Base-by-base conservation (phyloP, 1,284 basidiomycete genomes). In the Salmacisia buchloeana region DNA sequence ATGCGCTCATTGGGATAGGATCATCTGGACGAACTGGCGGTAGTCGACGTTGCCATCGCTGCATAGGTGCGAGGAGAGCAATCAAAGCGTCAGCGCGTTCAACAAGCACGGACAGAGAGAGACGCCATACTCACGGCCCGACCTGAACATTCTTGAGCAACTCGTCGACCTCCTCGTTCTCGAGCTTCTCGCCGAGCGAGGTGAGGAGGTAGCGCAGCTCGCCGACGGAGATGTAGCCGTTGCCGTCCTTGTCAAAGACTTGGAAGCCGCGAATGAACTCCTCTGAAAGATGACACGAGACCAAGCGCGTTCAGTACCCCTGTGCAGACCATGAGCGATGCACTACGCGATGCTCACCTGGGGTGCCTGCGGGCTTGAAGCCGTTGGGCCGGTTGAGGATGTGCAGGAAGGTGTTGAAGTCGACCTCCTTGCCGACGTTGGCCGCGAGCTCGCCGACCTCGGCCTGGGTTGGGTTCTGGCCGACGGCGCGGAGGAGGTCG, bases 201-300 rank as follows among this genome's bases (percentile, higher is more conserved):
- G 94, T 97, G 46, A 97, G 85, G 43, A 97, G 92, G 81, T 97
- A 97, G 81, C 92, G 86, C 69, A 97, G 85, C 82, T 87, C 85
- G 59, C 93, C 93, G 29, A 89, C 92, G 60, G 92, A 92, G 76
- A 97, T 97, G 83, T 89, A 92, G 0, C 94, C 94, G 75, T 96
- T 96, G 46, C 92, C 92, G 69, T 96, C 93, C 83, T 97, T 97
- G 82, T 97, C 94, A 72, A 98, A 98, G 21, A 98, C 94, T 79
- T 97, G 94, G 86, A 98, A 98, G 9, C 94, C 96, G 62, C 94
- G 92, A 77, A 97, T 92, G 83, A 97, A 98, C 80, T 98, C 94
- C 84, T 97, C 94, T 94, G 80, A 13, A 58, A n/a, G 38, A 21
- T 39, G 23, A 52, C 33, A 35, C n/a, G 54, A 6, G 13, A 25